These are phyloP conservation scores for Boechera retrofracta DNA, from an alignment of 345 rosid genomes.

Conservation along the genomic window DNA sequence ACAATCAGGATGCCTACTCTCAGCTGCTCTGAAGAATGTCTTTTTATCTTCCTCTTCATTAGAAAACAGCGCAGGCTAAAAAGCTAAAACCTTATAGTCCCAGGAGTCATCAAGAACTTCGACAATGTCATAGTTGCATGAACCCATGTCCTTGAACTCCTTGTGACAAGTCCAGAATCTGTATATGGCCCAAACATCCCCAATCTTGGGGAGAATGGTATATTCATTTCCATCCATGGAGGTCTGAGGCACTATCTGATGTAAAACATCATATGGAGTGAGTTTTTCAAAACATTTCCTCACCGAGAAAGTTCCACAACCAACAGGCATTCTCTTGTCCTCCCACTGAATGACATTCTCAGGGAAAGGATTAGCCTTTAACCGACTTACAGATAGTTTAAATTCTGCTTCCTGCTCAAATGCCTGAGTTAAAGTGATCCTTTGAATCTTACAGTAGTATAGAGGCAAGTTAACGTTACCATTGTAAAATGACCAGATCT, in stretches of 20 bases:
- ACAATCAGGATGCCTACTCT: conserved; percentile 18
- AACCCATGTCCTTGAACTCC: conserved; percentile 49
- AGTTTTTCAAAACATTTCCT: conserved; percentile 45
- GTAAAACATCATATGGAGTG: conserved; percentile 56
- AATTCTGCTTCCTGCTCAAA: conserved; percentile 41
- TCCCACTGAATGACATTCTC: conserved; percentile 53
- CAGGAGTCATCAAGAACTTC: conserved; percentile 55
- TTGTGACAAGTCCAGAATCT: conserved; percentile 58
- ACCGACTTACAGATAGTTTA: conserved; percentile 58
- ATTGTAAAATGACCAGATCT: conserved; percentile 69
- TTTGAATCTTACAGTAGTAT: conserved; percentile 61
- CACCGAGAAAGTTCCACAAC: conserved; percentile 67
- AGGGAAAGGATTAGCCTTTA: conserved; percentile 61
- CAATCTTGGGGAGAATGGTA: conserved; percentile 62
- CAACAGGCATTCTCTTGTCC: conserved; percentile 50
- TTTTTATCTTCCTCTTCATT: not conserved
- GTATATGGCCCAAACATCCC: conserved; percentile 80
- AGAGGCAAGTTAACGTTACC: conserved; percentile 61
- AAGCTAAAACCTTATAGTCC: conserved; percentile 43
- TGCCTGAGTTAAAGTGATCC: conserved; percentile 31
- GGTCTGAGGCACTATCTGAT: conserved; percentile 48
- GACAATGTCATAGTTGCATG: conserved; percentile 52
- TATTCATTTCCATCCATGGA: conserved; percentile 44
- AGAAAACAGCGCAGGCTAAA: conserved; percentile 52
- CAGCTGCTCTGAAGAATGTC: conserved; percentile 16